A percentile compares a stretch with the other conserved stretches of the same genome.
Evolutionary conservation across 164 flowering plant species (phyloP).

Genomic region (Annona cherimola): DNA sequence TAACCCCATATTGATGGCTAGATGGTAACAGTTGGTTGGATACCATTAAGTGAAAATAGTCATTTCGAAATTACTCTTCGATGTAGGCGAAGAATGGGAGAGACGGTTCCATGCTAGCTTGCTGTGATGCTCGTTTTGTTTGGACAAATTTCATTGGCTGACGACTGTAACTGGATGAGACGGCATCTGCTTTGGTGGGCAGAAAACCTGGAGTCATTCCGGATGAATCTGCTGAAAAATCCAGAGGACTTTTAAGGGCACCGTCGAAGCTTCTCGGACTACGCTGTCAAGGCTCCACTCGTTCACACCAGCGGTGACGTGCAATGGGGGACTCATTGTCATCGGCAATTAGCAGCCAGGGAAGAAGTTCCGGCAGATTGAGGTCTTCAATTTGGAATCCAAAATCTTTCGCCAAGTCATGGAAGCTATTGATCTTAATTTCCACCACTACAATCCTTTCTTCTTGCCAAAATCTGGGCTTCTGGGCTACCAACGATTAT

Average conservation of each 20-base stretch:
- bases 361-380: conserved; percentile 55
- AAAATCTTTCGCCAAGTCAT: conserved; percentile 46
- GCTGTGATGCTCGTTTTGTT: too few relatives aligned
- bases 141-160: too few relatives aligned
- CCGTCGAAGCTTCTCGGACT: conserved; percentile 28
- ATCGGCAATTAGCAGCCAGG: conserved; percentile 65
- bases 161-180: too few relatives aligned
- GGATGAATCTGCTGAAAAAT: conserved; percentile 33
- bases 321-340: conserved; percentile 40
- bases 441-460: conserved; percentile 86
- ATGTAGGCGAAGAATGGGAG: too few relatives aligned
- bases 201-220: conserved; percentile 11
- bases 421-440: conserved; percentile 39
- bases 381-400: conserved; percentile 50
- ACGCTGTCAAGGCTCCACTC: conserved; percentile 84
- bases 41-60: too few relatives aligned
- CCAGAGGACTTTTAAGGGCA: neutral
- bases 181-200: too few relatives aligned
- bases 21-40: too few relatives aligned
- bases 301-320: conserved; percentile 71
- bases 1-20: too few relatives aligned
- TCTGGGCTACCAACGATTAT: conserved; percentile 65
- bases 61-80: too few relatives aligned
- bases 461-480: conserved; percentile 48
- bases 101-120: too few relatives aligned